These are phyloP conservation scores for Globisporangium spiculum DNA, from an alignment of 352 stramenopile genomes.

Conservation along the genomic window DNA sequence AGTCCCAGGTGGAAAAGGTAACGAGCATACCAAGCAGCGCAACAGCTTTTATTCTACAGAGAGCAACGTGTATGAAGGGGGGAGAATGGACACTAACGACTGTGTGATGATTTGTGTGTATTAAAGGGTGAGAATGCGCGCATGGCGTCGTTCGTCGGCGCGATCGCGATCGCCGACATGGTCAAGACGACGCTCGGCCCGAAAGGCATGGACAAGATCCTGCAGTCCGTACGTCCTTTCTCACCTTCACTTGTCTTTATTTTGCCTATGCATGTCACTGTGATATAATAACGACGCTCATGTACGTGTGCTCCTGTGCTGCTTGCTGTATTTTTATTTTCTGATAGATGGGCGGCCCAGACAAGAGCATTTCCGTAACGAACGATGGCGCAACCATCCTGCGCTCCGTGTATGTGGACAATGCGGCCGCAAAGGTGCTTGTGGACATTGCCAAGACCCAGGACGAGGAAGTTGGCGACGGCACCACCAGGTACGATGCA, in stretches of 20 bases:
- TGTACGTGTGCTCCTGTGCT: too few species aligned
- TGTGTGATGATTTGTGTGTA: neutral
- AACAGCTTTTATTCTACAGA: neutral
- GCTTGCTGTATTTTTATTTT: neutral
- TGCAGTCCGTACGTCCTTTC: slow-evolving; percentile 87
- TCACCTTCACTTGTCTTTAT: too few species aligned
- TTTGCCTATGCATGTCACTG: too few species aligned
- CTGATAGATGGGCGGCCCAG: slow-evolving; percentile 62
- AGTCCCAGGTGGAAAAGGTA: slow-evolving; percentile 84
- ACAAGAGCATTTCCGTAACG: slow-evolving; percentile 94
- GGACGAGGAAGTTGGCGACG: slow-evolving; percentile 99
- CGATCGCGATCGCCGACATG: slow-evolving; percentile 99
- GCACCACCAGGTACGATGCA: slow-evolving; percentile 88
- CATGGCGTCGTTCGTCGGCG: slow-evolving; percentile 98
- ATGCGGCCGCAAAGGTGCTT: slow-evolving; percentile 98
- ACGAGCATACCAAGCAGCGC: neutral
- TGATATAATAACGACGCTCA: too few species aligned
- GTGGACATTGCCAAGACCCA: slow-evolving; percentile 99
- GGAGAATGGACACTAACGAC: neutral
- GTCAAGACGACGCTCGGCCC: slow-evolving; percentile 99
- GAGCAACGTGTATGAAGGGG: neutral
- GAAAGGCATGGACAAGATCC: slow-evolving; percentile 99
- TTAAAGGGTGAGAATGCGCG: slow-evolving; percentile 97
- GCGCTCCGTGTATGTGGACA: slow-evolving; percentile 96
- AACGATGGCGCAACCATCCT: slow-evolving; percentile 99